These are phyloP conservation scores for Entomortierella parvispora DNA, from an alignment of 192 early-diverging fungal genomes.

Conservation along the genomic window DNA sequence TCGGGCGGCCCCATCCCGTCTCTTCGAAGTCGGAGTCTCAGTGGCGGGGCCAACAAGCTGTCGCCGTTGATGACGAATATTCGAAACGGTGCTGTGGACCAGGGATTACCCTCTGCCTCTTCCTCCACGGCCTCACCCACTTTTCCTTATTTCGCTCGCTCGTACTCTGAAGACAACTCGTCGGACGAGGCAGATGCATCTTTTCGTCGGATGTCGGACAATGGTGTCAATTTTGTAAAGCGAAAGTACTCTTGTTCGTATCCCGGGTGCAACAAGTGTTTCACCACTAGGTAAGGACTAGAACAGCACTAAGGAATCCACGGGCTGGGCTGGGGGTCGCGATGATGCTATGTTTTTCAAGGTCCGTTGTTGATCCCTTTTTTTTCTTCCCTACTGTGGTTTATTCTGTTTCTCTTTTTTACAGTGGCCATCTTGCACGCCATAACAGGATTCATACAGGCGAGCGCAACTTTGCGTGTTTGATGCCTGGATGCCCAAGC, in stretches of 20 bases:
- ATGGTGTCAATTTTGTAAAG: conserved; percentile 50
- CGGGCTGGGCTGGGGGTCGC: too few species aligned
- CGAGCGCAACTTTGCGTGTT: conserved; percentile 81
- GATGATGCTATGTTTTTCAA: not conserved
- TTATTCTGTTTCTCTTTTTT: not conserved
- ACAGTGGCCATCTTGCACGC: conserved; percentile 81
- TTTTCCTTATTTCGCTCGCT: conserved; percentile 24
- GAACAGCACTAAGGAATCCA: not conserved
- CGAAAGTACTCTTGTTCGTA: conserved; percentile 78
- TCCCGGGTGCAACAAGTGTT: conserved; percentile 76
- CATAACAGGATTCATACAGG: conserved; percentile 87
- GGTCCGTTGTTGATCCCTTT: not conserved
- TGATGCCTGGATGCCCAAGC: conserved; percentile 73
- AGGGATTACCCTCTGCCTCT: conserved; percentile 4
- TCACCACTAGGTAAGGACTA: conserved; percentile 79
- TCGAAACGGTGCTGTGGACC: not conserved
- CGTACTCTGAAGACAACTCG: conserved; percentile 36
- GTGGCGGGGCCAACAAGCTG: conserved; percentile 17
- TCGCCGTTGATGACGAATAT: conserved; percentile 13
- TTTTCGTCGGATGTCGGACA: conserved; percentile 32
- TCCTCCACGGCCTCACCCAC: conserved; percentile 21
- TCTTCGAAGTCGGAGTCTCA: conserved; percentile 42
- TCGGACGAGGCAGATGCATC: conserved; percentile 40
- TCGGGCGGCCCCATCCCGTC: conserved; percentile 4
- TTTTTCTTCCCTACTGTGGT: conserved; percentile 1